A percentile compares a stretch with the other conserved stretches of the same genome.
These are phyloP conservation scores for Alternaria brassicicola DNA, from an alignment of 2,329 filamentous ascomycete genomes.

Conservation along the genomic window DNA sequence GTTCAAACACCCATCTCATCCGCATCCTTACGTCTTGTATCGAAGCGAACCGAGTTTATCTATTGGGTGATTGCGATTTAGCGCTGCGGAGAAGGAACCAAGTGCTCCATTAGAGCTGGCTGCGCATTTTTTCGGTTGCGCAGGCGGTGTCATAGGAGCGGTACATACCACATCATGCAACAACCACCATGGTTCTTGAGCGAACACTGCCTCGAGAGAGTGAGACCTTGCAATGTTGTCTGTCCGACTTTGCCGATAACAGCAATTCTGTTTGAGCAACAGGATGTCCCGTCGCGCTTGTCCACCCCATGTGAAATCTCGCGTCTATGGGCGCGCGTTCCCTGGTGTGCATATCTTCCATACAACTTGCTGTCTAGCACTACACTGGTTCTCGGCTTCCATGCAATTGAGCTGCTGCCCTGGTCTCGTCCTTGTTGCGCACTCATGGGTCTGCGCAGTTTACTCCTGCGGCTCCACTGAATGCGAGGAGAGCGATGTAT, in stretches of 20 bases:
- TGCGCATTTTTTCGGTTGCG: slow-evolving; percentile 69
- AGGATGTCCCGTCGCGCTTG: neutral
- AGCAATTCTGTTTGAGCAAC: no score
- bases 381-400: neutral
- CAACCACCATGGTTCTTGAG: neutral
- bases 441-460: neutral
- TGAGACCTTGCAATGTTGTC: neutral
- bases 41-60: slow-evolving; percentile 35
- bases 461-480: no score
- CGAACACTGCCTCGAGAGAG: neutral
- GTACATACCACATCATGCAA: slow-evolving; percentile 59
- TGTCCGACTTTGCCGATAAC: neutral
- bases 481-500: no score
- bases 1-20: slow-evolving; percentile 48
- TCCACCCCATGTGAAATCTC: no score
- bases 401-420: neutral
- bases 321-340: neutral
- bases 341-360: neutral
- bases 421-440: neutral
- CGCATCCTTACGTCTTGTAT: slow-evolving; percentile 49
- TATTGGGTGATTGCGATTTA: slow-evolving; percentile 61
- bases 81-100: slow-evolving; percentile 63
- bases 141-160: slow-evolving; percentile 85
- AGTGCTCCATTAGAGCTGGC: slow-evolving; percentile 76
- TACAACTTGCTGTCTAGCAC: neutral